phyloP scores from a whole-genome alignment of 2,329 filamentous ascomycete species.

The Metarhizium humberi region DNA sequence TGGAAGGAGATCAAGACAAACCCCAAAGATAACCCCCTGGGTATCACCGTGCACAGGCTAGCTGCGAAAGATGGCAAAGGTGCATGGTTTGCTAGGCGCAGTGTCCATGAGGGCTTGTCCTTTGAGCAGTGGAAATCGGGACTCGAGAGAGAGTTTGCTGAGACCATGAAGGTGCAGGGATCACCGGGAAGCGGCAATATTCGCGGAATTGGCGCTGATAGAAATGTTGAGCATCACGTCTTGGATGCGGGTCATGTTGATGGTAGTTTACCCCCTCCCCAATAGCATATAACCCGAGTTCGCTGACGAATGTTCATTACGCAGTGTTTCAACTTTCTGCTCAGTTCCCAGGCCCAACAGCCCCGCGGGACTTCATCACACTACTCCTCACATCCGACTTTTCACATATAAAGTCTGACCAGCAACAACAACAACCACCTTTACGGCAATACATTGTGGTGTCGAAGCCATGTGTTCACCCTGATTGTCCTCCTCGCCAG shows the following conservation, averaged over 20 bases:
- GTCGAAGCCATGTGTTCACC: constrained; percentile 74
- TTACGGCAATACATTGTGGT: constrained; percentile 74
- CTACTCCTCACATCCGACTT: constrained; percentile 61
- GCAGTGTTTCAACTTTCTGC: constrained; percentile 77
- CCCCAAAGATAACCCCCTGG: constrained; percentile 63
- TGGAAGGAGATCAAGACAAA: constrained; percentile 81
- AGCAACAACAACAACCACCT: constrained; percentile 9
- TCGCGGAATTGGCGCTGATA: constrained; percentile 77
- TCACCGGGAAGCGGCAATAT: constrained; percentile 66
- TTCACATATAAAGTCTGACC: constrained; percentile 25
- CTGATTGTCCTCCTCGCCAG: constrained; percentile 56
- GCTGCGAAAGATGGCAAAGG: constrained; percentile 71
- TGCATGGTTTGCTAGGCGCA: constrained; percentile 81
- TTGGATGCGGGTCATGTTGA: constrained; percentile 53
- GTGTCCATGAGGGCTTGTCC: constrained; percentile 67
- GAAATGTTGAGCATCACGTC: constrained; percentile 53
- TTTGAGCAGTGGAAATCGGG: constrained; percentile 73
- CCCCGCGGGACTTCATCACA: constrained; percentile 80
- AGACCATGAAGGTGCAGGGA: constrained; percentile 63
- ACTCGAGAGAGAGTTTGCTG: constrained; percentile 69
- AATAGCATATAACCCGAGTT: neutral
- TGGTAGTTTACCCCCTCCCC: constrained; percentile 27
- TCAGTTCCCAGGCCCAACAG: constrained; percentile 81
- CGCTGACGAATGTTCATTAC: neutral
- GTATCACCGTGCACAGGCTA: constrained; percentile 72